A percentile compares a stretch with the other conserved stretches of the same genome.
Conservation (phyloP, 768 basidiomycete genomes). For the Erythrobasidium yunnanense region DNA sequence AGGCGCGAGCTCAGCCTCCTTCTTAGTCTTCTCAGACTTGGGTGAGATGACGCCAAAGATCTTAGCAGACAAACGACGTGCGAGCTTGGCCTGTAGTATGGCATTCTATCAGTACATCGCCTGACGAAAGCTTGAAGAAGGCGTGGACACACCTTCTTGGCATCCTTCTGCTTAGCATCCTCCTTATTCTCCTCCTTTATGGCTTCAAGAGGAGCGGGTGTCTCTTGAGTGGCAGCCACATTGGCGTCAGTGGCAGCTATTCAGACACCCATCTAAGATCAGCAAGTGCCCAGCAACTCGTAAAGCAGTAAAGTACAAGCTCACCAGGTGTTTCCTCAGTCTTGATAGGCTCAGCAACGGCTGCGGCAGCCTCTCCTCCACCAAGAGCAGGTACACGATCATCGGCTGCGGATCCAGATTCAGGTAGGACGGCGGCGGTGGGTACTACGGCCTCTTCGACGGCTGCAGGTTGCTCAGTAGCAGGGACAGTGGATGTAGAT, state of each 20-base stretch:
- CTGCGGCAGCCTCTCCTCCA: background rate
- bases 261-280: too few species aligned
- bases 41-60: constrained; percentile 6
- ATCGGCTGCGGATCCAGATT: too few species aligned
- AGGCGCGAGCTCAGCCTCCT: constrained; percentile 20
- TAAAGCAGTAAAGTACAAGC: background rate
- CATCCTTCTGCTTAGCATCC: constrained; percentile 9
- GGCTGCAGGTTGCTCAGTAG: background rate
- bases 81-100: constrained; percentile 13
- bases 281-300: background rate
- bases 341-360: constrained; percentile 6
- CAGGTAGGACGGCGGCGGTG: too few species aligned
- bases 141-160: constrained; percentile 14
- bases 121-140: background rate
- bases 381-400: too few species aligned
- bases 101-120: background rate
- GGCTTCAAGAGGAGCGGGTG: background rate
- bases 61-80: constrained; percentile 8
- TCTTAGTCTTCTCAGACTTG: constrained; percentile 14
- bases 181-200: background rate
- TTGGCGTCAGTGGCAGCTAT: background rate
- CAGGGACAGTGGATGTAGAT: background rate
- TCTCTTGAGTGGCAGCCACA: background rate
- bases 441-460: background rate
- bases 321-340: constrained; percentile 3